Base-by-base conservation (phyloP, 2,329 filamentous ascomycete species). In the Talaromyces sp. region DNA sequence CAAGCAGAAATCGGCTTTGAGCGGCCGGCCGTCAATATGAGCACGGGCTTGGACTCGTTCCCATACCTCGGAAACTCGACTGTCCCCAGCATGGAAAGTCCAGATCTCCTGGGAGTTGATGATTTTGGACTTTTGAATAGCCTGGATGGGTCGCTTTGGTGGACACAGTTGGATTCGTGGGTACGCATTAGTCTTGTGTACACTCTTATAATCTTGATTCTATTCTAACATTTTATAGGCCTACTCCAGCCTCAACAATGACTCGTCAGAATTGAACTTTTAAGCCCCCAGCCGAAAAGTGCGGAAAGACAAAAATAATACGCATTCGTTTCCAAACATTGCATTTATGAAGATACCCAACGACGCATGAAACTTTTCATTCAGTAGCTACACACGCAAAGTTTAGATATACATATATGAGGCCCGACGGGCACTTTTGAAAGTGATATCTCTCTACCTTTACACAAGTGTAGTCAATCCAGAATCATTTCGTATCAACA, bases 121-220 rank as follows among this genome's bases (percentile, higher is more conserved):
- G 58, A 60, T 8, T 57, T 67, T 16, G 68, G 69, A 6, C 66
- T 74, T 28, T 63, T 76, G 42, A 73, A 74, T 16, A 75, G 69
- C 23, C 65, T 76, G 6, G 75, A 76, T n/a, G 73, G 73, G 5
- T 74, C 74, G 2, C 65, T 72, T 21, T 76, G 74, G 73, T 76
- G 75, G 74, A 69, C 74, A 14, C 73, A 76, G 31, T 65, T 76
- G 37, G 75, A 76, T 62, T 75, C 74, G 28, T 76, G 74, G 75
- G 75, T 76, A 64, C 62, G 72, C 5, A 28, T 52, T 25, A 28
- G 9, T 18, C 57, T 57, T 25, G 14, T 25, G 12, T 37, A 54
- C 1, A 14, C 31, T 25, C 16, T 1, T 21, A 9, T 21, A 2
- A 2, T 28, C 31, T 14, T 48, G 16, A 9, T 7, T 8, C 6